A percentile compares a stretch with the other conserved stretches of the same genome.
Conservation (phyloP, 345 rosid species). For the Ricinus communis region DNA sequence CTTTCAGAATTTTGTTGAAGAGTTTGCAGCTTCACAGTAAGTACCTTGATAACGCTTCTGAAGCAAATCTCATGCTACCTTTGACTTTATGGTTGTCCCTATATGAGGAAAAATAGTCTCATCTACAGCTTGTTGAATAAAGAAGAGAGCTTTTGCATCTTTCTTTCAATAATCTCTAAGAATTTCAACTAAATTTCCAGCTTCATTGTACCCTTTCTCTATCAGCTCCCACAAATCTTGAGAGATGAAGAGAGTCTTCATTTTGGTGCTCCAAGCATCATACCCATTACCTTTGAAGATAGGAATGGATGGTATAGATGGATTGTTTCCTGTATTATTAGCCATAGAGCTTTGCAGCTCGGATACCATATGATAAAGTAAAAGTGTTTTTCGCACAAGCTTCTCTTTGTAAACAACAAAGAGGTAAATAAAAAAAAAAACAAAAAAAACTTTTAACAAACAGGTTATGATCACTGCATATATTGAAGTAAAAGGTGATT, state of each 20-base stretch:
- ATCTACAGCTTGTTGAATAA: not conserved
- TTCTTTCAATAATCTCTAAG: not conserved
- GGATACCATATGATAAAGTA: not conserved
- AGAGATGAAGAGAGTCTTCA: constrained; percentile 3
- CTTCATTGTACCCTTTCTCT: not conserved
- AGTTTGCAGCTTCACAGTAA: constrained; percentile 7
- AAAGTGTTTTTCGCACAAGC: not conserved
- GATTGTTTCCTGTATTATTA: not conserved
- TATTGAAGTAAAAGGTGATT: too few relatives aligned
- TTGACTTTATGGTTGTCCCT: not conserved
- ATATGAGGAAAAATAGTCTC: not conserved
- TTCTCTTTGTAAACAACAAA: not conserved
- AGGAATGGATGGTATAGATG: constrained; percentile 1
- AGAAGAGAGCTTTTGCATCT: not conserved
- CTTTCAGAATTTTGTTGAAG: not conserved
- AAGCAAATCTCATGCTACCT: not conserved
- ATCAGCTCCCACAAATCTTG: not conserved
- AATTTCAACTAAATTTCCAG: not conserved
- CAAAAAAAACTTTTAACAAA: not conserved
- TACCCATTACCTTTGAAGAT: not conserved
- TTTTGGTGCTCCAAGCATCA: constrained; percentile 6
- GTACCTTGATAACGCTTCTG: not conserved
- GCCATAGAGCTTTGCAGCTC: constrained; percentile 1
- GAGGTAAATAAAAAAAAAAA: not conserved
- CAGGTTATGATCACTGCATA: too few relatives aligned